phyloP scores from a whole-genome alignment of 2,329 filamentous ascomycete genomes.

The Clarireedia homoeocarpa region DNA sequence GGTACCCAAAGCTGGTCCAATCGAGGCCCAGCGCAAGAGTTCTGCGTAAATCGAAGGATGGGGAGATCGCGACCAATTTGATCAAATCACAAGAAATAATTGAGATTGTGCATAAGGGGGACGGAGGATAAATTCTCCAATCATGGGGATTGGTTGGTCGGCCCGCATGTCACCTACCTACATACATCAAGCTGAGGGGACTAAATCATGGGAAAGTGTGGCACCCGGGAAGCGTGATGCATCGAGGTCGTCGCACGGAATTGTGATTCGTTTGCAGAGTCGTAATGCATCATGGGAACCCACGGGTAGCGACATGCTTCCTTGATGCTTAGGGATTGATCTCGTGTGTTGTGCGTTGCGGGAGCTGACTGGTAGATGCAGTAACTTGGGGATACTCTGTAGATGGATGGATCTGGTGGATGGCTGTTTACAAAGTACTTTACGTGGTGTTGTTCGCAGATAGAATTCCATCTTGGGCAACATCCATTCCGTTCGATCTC shows the following conservation, averaged over 20 bases:
- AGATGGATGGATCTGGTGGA: too few species aligned
- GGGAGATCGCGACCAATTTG: not conserved
- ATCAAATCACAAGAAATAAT: conserved; percentile 18
- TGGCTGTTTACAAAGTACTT: too few species aligned
- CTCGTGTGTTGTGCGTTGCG: conserved; percentile 1
- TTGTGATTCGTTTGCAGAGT: conserved; percentile 2
- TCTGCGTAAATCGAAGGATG: not conserved
- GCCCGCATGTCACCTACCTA: not conserved
- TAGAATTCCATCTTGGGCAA: too few species aligned
- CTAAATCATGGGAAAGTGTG: not conserved
- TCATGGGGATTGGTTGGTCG: conserved; percentile 3
- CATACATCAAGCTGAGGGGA: not conserved
- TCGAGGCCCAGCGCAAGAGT: not conserved
- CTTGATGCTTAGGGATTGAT: not conserved
- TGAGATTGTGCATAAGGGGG: conserved; percentile 17
- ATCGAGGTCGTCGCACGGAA: not conserved
- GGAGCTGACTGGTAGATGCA: not conserved
- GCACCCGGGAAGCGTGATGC: not conserved
- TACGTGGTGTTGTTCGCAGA: too few species aligned
- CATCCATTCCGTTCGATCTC: too few species aligned
- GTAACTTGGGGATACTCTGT: too few species aligned
- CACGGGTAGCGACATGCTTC: not conserved
- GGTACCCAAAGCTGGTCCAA: too few species aligned
- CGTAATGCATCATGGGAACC: not conserved
- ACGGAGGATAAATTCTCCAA: not conserved